phyloP scores from a whole-genome alignment of 106 monocot species.

The Xerophyta viscosa region DNA sequence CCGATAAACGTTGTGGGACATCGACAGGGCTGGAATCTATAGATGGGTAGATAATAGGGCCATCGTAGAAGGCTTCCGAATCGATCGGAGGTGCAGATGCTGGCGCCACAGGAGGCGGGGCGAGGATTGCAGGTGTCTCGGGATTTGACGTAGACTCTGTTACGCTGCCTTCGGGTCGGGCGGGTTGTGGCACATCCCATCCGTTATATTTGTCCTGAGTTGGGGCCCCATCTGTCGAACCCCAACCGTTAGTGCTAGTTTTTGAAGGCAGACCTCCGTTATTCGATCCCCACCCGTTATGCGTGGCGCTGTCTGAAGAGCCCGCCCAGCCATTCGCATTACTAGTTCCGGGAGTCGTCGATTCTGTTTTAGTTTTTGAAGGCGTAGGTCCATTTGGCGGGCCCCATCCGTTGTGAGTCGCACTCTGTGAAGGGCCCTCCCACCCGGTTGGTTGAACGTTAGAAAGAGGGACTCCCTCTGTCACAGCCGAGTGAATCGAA shows the following conservation, averaged over 20 bases:
- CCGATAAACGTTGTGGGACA: neutral
- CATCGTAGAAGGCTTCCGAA: conserved; percentile 14
- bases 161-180: conserved; percentile 4
- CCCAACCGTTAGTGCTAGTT: too few relatives aligned
- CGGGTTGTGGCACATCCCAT: conserved; percentile 26
- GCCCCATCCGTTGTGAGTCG: conserved; percentile 37
- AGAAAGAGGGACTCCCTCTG: conserved; percentile 45
- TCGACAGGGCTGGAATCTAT: conserved; percentile 40
- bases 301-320: neutral
- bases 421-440: conserved; percentile 17
- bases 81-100: conserved; percentile 50
- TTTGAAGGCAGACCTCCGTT: neutral
- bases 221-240: too few relatives aligned
- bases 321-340: conserved; percentile 8
- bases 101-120: conserved; percentile 8
- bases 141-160: neutral
- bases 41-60: conserved; percentile 40
- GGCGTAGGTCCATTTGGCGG: conserved; percentile 9
- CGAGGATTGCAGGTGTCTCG: neutral
- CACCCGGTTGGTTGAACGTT: conserved; percentile 27
- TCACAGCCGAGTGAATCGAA: conserved; percentile 67
- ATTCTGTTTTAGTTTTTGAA: conserved; percentile 12
- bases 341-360: too few relatives aligned
- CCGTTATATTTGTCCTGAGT: too few relatives aligned
- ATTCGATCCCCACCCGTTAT: neutral